Base-by-base conservation (phyloP, 768 basidiomycete species). In the Tricholoma flavovirens region DNA sequence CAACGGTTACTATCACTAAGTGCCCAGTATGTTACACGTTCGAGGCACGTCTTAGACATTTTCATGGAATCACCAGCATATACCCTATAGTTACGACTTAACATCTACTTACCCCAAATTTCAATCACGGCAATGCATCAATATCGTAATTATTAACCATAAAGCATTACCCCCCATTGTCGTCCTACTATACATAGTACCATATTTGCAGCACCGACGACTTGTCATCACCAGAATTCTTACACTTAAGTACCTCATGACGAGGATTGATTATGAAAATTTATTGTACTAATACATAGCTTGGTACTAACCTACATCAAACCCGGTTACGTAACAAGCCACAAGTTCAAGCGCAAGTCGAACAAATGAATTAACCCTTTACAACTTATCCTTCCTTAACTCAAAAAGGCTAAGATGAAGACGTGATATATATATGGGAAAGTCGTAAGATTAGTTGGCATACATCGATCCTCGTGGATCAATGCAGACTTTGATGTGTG, bases 1-100 rank as follows among this genome's bases (percentile, higher is more conserved):
- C 57, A 73, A 67, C 42, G 67, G 63, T 21, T 63, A 64, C 35
- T 75, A 73, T 62, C 73, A 72, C 63, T 73, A 56, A 72, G n/a
- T n/a, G n/a, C n/a, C n/a, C n/a, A 22, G 7, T 10, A 35, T 10
- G n/a, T 46, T 52, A 30, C 19, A 45, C 50, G 55, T 55, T 54
- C 56, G 19, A 60, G 48, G 43, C 56, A 48, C 45, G 36, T 38
- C 32, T 19, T 45, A 48, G 22, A 40, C 14, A 21, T 54, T 40
- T 36, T 49, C 26, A 50, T 57, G 12, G 42, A 57, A 33, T 42
- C 38, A 56, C 48, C 26, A 48, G 32, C 42, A 35, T 46, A 19
- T 62, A 43, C 52, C 54, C 5, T 50, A 30, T 38, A n/a, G n/a
- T n/a, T n/a, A n/a, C n/a, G n/a, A n/a, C n/a, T n/a, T n/a, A n/a